Base-by-base conservation (phyloP, 2,329 filamentous ascomycete genomes). In the Phialophora macrospora region DNA sequence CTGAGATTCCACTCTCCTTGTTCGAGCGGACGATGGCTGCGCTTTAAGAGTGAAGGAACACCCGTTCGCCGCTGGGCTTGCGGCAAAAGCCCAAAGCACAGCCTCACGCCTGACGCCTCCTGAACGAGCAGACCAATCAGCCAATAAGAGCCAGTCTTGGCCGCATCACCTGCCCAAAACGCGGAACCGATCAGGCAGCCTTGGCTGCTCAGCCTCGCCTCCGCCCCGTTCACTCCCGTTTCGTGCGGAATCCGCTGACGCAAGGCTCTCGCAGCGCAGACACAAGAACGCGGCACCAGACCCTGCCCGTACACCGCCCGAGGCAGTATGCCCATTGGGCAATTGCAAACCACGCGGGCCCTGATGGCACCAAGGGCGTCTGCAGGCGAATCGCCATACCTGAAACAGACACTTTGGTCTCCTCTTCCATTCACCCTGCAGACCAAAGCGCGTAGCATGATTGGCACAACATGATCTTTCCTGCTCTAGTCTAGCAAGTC, bases 181-280 rank as follows among this genome's bases (percentile, higher is more conserved):
- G 20, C 22, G 9, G 9, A 5, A 4, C 48, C 48, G 38, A 8
- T n/a, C 38, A 44, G 38, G 38, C 38, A n/a, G 38, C 38, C 38
- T 44, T 17, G 38, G 17, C 38, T 14, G 48, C 48, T 51, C 48
- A 51, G 48, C 48, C 48, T 51, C 48, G 24, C 48, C 48, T 26
- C 48, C n/a, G 48, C 48, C 48, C 20, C 9, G n/a, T n/a, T n/a
- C n/a, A n/a, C n/a, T n/a, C n/a, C n/a, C n/a, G 20, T 24, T 26
- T 12, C 20, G 20, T 26, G 22, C 48, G 7, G 9, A 51, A 51
- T 51, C 48, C 14, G 22, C 48, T 14, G 20, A 51, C 26, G 48
- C 48, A 51, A 51, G 48, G 48, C 48, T 51, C 20, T 49, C 12
- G 11, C 4, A n/a, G 7, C n/a, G 46, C 8, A 22, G n/a, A 51